Evolutionary conservation across 2,329 filamentous ascomycete species (phyloP).

Genomic region (Pestalotiopsis sp.): DNA sequence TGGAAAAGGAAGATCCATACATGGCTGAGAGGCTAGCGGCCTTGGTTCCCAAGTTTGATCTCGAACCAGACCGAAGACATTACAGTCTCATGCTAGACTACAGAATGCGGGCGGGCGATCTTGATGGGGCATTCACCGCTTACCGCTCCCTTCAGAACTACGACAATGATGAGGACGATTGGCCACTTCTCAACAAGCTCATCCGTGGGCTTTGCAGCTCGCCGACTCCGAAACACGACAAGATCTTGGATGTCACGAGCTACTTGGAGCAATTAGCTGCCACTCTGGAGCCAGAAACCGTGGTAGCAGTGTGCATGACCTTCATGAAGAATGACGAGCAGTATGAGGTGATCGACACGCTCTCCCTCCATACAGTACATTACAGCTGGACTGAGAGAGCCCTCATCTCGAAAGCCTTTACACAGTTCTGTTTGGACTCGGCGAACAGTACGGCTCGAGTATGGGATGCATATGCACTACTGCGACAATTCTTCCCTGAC

Average conservation of each 20-base stretch:
- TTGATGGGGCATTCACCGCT: slow-evolving; percentile 66
- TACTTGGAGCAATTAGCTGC: slow-evolving; percentile 70
- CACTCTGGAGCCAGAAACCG: slow-evolving; percentile 71
- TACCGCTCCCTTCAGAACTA: slow-evolving; percentile 62
- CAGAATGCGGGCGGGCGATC: slow-evolving; percentile 69
- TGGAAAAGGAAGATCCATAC: slow-evolving; percentile 67
- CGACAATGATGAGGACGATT: slow-evolving; percentile 58
- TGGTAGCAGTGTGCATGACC: slow-evolving; percentile 69
- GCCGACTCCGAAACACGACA: slow-evolving; percentile 63
- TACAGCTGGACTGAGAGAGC: slow-evolving; percentile 70
- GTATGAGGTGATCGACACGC: slow-evolving; percentile 77
- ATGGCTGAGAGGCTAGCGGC: slow-evolving; percentile 72
- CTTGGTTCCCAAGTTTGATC: slow-evolving; percentile 63
- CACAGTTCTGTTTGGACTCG: slow-evolving; percentile 66
- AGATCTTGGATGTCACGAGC: slow-evolving; percentile 71
- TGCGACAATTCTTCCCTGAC: slow-evolving; percentile 65
- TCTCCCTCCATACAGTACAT: slow-evolving; percentile 72
- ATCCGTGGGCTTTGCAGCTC: slow-evolving; percentile 66
- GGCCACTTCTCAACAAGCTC: slow-evolving; percentile 68
- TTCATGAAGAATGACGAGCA: slow-evolving; percentile 77
- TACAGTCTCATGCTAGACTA: slow-evolving; percentile 76
- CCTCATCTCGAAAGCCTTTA: slow-evolving; percentile 64
- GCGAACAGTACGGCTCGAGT: slow-evolving; percentile 61
- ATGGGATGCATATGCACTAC: slow-evolving; percentile 67
- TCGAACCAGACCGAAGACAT: slow-evolving; percentile 69